Conservation (phyloP, 805 yeast genomes). For the Kazachstania bromeliacearum region DNA sequence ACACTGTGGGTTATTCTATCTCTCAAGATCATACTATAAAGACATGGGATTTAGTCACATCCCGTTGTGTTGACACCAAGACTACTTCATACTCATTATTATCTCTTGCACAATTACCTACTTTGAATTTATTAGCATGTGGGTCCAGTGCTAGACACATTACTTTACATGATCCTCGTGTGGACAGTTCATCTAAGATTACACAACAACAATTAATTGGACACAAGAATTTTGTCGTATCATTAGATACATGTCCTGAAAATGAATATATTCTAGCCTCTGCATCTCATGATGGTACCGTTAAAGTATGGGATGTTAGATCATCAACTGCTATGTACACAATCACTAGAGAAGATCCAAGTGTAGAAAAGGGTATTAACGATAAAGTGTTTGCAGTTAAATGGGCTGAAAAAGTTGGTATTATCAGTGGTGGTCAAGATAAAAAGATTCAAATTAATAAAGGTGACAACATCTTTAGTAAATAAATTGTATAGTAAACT, state of each 20-base stretch:
- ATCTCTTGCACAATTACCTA: conserved; percentile 60
- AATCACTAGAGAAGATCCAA: conserved; percentile 58
- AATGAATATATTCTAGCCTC: conserved; percentile 78
- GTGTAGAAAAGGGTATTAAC: conserved; percentile 34
- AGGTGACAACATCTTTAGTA: conserved; percentile 30
- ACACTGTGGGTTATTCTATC: conserved; percentile 82
- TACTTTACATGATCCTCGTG: conserved; percentile 85
- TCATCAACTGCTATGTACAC: conserved; percentile 76
- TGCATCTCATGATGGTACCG: conserved; percentile 95
- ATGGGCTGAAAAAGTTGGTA: conserved; percentile 74
- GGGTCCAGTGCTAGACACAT: conserved; percentile 99
- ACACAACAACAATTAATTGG: conserved; percentile 73
- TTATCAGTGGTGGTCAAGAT: conserved; percentile 89
- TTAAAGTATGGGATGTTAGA: conserved; percentile 91
- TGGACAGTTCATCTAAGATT: conserved; percentile 43
- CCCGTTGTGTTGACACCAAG: conserved; percentile 77
- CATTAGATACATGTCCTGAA: conserved; percentile 63
- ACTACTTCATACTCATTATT: conserved; percentile 78
- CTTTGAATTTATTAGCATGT: conserved; percentile 64
- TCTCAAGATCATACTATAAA: conserved; percentile 92
- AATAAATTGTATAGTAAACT: conserved; percentile 7
- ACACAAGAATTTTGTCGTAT: conserved; percentile 83
- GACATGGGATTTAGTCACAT: conserved; percentile 92
- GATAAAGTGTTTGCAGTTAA: conserved; percentile 76
- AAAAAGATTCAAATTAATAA: conserved; percentile 81